Evolutionary conservation across 257 asterid genomes (phyloP), one percentile per base, ranked within the genome.

Genomic region (Solanum gandarillasii): DNA sequence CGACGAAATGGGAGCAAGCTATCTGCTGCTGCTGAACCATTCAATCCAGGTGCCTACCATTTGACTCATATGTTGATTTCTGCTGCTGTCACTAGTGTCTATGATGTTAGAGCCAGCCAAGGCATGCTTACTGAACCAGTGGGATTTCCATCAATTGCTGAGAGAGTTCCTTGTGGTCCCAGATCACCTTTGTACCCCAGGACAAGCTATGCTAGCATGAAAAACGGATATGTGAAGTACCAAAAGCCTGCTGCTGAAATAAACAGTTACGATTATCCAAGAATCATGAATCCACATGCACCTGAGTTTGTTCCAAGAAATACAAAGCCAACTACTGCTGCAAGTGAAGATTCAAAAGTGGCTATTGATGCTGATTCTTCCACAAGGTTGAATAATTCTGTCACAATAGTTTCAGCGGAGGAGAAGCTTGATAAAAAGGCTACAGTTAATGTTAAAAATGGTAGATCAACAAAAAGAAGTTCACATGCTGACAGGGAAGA

Each of bases 101-200:
- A 94, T 67, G 98, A 96, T 68, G 94, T 92, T n/a, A 87, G 91
- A 79, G 93, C 92, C 43, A 93, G 90, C 92, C 97, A 96, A 90
- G 93, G 93, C 85, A 62, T 91, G 88, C 92, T 93, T 34, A 62
- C 86, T 2, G 98, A 96, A 74, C 95, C 98, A 34, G 92, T 90
- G 83, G 90, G 88, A 31, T 95, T 94, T 91, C 98, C 99, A 23
- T 92, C 99, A 25, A 95, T 95, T 89, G 93, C 98, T 89, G 95
- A 98, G 4, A 93, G 98, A 87, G 99, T 97, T 88, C 98, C 99
- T 25, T 94, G 98, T 87, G 99, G 99, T 75, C 99, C 99, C 55
- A 92, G 98, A 88, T 95, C 98, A 41, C 94, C 95, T 6, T 90
- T 97, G 96, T 95, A 96, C 90, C 95, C 93, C 87, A 89, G 95